Evolutionary conservation across 441 rosid genomes (phyloP).

Genomic region (Flueggea neowawraea): DNA sequence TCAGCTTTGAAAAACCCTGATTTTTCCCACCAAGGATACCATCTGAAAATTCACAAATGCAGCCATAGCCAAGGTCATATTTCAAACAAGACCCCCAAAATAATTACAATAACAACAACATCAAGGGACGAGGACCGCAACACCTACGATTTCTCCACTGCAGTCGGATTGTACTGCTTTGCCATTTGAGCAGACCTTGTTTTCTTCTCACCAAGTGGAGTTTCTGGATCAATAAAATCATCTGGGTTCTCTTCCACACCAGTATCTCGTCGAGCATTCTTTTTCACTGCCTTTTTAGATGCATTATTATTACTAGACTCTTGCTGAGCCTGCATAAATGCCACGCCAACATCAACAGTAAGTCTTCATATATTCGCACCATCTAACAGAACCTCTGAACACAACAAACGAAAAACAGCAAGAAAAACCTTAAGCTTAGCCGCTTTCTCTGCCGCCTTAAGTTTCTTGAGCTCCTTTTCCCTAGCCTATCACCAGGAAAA

Average conservation of each 20-base stretch:
- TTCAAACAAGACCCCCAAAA: not conserved
- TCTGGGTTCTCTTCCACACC: conserved; percentile 59
- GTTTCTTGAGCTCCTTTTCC: conserved; percentile 88
- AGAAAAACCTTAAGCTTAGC: conserved; percentile 59
- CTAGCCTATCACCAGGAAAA: conserved; percentile 36
- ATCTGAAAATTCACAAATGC: conserved; percentile 33
- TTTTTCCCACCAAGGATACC: conserved; percentile 96
- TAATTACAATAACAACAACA: not conserved
- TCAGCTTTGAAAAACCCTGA: conserved; percentile 67
- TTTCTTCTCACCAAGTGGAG: conserved; percentile 68
- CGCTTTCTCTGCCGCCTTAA: conserved; percentile 79
- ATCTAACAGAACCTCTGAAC: not conserved
- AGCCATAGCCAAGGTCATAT: not conserved
- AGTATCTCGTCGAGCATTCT: conserved; percentile 57
- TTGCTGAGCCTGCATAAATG: conserved; percentile 28
- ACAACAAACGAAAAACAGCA: not conserved
- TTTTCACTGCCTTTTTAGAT: conserved; percentile 52
- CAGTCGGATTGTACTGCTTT: conserved; percentile 56
- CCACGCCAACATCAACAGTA: not conserved
- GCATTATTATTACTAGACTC: conserved; percentile 25
- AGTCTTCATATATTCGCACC: not conserved
- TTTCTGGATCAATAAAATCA: conserved; percentile 67
- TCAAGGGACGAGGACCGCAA: not conserved
- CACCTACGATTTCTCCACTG: conserved; percentile 80
- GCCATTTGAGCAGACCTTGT: conserved; percentile 78